Percentiles rank a stretch among this genome's conserved stretches.
Conservation (phyloP, 345 rosid species). For the Citrus inodora region DNA sequence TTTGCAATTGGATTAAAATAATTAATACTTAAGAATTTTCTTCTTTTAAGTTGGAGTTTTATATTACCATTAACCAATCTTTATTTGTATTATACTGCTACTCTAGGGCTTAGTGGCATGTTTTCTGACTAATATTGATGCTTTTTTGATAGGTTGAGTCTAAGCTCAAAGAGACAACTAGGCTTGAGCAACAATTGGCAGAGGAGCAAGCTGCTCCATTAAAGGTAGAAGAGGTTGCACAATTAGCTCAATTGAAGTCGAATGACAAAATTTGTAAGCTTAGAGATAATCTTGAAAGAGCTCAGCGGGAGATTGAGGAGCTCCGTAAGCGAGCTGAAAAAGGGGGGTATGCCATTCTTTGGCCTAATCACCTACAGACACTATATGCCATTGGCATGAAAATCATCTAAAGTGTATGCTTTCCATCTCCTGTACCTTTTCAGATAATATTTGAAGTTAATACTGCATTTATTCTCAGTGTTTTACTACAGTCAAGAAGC, state of each 20-base stretch:
- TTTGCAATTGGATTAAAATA: neutral
- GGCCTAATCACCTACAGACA: too few species aligned
- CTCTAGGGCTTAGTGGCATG: neutral
- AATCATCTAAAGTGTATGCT: too few species aligned
- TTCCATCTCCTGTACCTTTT: too few species aligned
- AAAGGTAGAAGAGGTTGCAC: slow-evolving; percentile 59
- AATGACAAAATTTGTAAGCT: slow-evolving; percentile 69
- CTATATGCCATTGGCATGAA: too few species aligned
- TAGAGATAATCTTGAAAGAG: slow-evolving; percentile 67
- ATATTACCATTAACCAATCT: neutral
- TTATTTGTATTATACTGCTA: neutral
- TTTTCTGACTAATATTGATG: neutral
- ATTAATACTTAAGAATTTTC: neutral
- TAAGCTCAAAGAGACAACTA: too few species aligned
- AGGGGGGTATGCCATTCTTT: too few species aligned
- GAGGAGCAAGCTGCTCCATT: slow-evolving; percentile 80
- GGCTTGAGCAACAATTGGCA: slow-evolving; percentile 65
- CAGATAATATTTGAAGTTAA: neutral
- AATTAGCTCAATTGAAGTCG: slow-evolving; percentile 51
- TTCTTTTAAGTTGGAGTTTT: neutral
- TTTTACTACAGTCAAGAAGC: too few species aligned
- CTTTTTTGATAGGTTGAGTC: too few species aligned
- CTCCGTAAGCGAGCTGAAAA: too few species aligned
- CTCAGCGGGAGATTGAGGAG: slow-evolving; percentile 54
- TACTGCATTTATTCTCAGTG: neutral